phyloP scores from a whole-genome alignment of 352 stramenopile species.

The Phytopythium cucurbitacearum region DNA sequence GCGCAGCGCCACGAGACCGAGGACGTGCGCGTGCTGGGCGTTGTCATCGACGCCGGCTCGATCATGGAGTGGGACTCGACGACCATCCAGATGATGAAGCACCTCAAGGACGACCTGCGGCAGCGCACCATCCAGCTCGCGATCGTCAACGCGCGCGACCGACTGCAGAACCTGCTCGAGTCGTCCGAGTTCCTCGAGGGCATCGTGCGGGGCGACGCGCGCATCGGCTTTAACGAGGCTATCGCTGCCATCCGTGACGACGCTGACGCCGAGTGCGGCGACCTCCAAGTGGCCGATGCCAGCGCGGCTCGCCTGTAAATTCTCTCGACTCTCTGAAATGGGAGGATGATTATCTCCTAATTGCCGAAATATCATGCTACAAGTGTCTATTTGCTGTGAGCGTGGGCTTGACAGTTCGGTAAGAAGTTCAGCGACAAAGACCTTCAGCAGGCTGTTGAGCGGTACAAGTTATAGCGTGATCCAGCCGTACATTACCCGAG shows the following conservation, averaged over 20 bases:
- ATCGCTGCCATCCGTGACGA: conserved; percentile 55
- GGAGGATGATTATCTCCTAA: no score
- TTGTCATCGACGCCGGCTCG: conserved; percentile 68
- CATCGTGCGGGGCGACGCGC: conserved; percentile 56
- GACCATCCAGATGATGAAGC: conserved; percentile 86
- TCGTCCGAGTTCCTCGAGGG: conserved; percentile 55
- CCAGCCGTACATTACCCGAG: no score
- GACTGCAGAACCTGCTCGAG: conserved; percentile 51
- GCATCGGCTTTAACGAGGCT: conserved; percentile 59
- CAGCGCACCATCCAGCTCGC: conserved; percentile 55
- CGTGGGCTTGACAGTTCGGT: no score
- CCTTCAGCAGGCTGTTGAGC: no score
- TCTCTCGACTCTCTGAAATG: no score
- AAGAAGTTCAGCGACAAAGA: no score
- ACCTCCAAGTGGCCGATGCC: not conserved
- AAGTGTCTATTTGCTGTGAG: no score
- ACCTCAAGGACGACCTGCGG: conserved; percentile 56
- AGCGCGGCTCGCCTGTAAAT: no score
- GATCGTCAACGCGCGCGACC: conserved; percentile 74
- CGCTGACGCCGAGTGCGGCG: not conserved
- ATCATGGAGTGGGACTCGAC: conserved; percentile 86
- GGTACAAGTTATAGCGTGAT: no score
- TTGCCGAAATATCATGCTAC: no score
- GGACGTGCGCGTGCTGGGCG: conserved; percentile 38
- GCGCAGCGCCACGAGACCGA: conserved; percentile 31